Conservation (phyloP, 1,139 yeast species). For the Fermentozyma sake region DNA sequence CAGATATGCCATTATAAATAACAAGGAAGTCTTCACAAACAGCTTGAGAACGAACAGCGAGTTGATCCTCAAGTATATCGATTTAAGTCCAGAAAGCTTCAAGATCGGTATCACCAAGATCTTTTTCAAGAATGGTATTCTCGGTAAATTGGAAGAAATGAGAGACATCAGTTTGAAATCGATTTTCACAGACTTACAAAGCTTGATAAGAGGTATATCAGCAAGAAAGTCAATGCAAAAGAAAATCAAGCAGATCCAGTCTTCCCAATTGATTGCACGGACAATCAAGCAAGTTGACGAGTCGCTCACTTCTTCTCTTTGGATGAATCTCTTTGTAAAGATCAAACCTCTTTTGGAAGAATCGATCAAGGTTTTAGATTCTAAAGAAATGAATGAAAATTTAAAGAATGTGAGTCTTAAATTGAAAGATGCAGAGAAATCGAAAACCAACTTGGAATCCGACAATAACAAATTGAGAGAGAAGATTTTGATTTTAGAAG, state of each 20-base stretch:
- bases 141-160: constrained; percentile 78
- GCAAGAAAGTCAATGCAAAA: constrained; percentile 50
- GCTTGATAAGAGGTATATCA: constrained; percentile 61
- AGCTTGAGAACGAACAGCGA: constrained; percentile 63
- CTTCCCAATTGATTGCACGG: constrained; percentile 64
- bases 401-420: constrained; percentile 32
- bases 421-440: constrained; percentile 33
- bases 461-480: constrained; percentile 18
- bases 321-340: constrained; percentile 73
- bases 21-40: constrained; percentile 42
- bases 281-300: constrained; percentile 55
- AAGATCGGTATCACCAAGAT: constrained; percentile 83
- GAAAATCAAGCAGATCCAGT: constrained; percentile 58
- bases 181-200: constrained; percentile 60
- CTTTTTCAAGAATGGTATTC: constrained; percentile 90
- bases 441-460: constrained; percentile 13
- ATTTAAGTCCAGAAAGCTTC: constrained; percentile 60
- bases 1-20: constrained; percentile 65
- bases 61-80: constrained; percentile 55
- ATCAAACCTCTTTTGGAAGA: constrained; percentile 77
- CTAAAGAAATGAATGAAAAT: constrained; percentile 52
- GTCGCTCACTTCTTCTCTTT: constrained; percentile 54
- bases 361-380: constrained; percentile 53
- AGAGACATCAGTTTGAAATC: constrained; percentile 63
- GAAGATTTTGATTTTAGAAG: constrained; percentile 52